Evolutionary conservation across 768 basidiomycete genomes (phyloP).

Genomic region (Cystofilobasidium macerans): DNA sequence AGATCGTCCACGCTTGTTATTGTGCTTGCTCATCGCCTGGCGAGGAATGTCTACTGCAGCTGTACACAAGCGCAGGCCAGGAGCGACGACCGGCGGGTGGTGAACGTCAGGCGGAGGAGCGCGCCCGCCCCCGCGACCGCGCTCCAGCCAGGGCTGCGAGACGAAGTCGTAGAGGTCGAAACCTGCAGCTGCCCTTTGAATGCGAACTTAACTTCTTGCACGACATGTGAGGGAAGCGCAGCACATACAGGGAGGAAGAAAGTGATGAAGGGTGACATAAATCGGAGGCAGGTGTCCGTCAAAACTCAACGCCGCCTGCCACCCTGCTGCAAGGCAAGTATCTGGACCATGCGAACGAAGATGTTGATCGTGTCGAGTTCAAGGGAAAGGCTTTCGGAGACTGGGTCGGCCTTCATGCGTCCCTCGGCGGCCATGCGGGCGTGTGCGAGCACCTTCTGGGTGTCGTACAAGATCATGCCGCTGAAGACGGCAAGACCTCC

Average conservation of each 20-base stretch:
- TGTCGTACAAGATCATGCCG: constrained; percentile 81
- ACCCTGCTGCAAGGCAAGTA: no score
- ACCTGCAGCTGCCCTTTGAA: no score
- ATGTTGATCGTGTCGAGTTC: constrained; percentile 65
- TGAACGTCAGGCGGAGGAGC: no score
- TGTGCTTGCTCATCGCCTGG: background rate
- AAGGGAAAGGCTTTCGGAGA: constrained; percentile 64
- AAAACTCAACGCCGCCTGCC: background rate
- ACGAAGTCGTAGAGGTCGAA: no score
- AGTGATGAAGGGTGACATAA: background rate
- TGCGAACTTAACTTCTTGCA: no score
- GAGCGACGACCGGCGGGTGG: no score
- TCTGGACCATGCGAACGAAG: constrained; percentile 53
- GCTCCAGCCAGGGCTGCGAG: no score
- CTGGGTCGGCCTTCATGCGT: constrained; percentile 55
- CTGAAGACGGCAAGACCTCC: constrained; percentile 80
- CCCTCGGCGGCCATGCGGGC: constrained; percentile 64
- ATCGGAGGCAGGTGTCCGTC: background rate
- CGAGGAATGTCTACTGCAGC: background rate
- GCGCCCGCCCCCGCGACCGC: no score
- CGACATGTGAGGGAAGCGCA: no score
- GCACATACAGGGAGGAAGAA: no score
- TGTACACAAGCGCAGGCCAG: no score
- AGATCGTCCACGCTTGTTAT: background rate
- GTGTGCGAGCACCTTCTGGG: constrained; percentile 47